These are phyloP conservation scores for Amoeboaphelidium protococcarum DNA, from an alignment of 371 early-diverging fungal species.

Conservation along the genomic window DNA sequence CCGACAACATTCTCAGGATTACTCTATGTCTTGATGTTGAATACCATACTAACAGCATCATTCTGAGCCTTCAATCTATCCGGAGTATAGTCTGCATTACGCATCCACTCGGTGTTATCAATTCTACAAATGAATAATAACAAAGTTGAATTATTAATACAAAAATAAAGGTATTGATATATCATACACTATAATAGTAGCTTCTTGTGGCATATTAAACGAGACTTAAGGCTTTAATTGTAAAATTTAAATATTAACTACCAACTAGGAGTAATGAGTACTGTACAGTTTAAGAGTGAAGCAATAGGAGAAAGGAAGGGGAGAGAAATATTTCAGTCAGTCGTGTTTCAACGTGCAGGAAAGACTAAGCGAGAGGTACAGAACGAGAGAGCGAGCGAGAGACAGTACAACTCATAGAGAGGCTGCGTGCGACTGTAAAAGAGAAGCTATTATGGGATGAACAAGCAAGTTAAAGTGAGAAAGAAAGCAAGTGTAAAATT, in stretches of 20 bases:
- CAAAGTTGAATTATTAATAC: background rate
- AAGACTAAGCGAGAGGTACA: no score
- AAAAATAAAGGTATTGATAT: background rate
- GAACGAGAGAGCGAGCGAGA: no score
- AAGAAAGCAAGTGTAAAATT: no score
- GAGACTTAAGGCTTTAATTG: background rate
- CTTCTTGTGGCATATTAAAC: constrained; percentile 24
- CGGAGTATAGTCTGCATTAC: constrained; percentile 95
- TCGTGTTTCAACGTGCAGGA: background rate
- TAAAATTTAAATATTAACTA: background rate
- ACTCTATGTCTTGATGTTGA: constrained; percentile 62
- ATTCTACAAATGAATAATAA: constrained; percentile 21
- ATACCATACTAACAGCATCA: constrained; percentile 77
- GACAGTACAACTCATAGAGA: no score
- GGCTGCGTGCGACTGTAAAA: no score
- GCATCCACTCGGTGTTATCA: constrained; percentile 96
- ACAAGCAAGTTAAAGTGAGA: no score
- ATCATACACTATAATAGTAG: constrained; percentile 30
- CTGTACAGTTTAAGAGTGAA: background rate
- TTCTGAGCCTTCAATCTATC: constrained; percentile 77
- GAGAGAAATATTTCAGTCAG: background rate
- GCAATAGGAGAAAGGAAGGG: background rate
- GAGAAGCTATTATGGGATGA: no score
- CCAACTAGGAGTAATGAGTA: background rate
- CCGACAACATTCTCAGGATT: constrained; percentile 94